A percentile compares a stretch with the other conserved stretches of the same genome.
These are phyloP conservation scores for Fusarium foetens DNA, from an alignment of 2,329 filamentous ascomycete genomes.

Conservation along the genomic window DNA sequence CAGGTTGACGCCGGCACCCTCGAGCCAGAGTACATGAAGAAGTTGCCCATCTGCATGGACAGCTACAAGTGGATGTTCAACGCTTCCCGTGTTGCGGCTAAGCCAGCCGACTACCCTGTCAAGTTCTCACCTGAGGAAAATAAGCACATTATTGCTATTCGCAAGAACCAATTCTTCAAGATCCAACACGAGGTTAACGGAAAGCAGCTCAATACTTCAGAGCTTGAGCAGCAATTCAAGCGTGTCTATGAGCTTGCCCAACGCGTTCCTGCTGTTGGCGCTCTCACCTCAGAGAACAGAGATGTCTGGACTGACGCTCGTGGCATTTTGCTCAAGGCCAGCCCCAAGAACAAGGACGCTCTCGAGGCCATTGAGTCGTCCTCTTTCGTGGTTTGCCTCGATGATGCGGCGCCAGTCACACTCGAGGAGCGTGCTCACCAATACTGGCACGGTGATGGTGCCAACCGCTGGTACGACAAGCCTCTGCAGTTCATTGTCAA, in stretches of 20 bases:
- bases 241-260: constrained; percentile 82
- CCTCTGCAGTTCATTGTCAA: constrained; percentile 97
- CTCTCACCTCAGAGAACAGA: constrained; percentile 90
- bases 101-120: constrained; percentile 81
- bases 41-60: constrained; percentile 96
- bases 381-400: constrained; percentile 91
- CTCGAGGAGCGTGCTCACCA: constrained; percentile 94
- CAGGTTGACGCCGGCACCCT: constrained; percentile 84
- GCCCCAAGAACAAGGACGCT: constrained; percentile 79
- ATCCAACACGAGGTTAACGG: constrained; percentile 83
- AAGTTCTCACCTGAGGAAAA: constrained; percentile 81
- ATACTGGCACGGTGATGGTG: constrained; percentile 98
- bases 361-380: constrained; percentile 87
- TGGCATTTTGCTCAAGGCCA: constrained; percentile 77
- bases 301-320: constrained; percentile 92
- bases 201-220: constrained; percentile 85
- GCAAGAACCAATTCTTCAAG: constrained; percentile 99
- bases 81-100: constrained; percentile 83
- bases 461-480: constrained; percentile 98
- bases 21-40: constrained; percentile 99
- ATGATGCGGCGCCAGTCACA: constrained; percentile 90
- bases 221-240: constrained; percentile 90
- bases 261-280: constrained; percentile 78
- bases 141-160: constrained; percentile 88
- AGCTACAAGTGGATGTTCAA: constrained; percentile 99